These are phyloP conservation scores for Megacollybia platyphylla DNA, from an alignment of 1,284 basidiomycete species.

Conservation along the genomic window DNA sequence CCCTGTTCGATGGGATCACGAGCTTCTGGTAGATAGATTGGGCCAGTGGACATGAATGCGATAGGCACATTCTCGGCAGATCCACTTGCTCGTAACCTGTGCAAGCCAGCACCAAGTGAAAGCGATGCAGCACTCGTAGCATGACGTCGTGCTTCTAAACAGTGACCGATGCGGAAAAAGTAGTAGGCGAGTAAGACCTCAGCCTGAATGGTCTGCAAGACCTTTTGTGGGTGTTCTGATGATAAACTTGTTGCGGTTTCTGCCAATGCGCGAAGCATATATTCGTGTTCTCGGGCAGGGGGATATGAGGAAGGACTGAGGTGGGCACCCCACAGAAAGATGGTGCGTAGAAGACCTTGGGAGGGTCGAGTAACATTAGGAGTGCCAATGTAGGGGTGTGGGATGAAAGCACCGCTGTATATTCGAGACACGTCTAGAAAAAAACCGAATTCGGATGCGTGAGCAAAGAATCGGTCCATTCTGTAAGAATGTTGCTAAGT, in stretches of 20 bases:
- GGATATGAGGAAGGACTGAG: constrained; percentile 8
- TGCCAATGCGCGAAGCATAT: background rate
- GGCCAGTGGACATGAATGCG: constrained; percentile 9
- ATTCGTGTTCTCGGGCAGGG: background rate
- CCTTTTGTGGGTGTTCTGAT: constrained; percentile 23
- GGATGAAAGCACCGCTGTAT: constrained; percentile 19
- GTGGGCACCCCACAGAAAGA: constrained; percentile 38
- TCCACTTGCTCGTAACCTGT: constrained; percentile 21
- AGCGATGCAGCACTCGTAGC: constrained; percentile 25
- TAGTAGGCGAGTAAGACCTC: constrained; percentile 43
- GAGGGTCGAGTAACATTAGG: constrained; percentile 22
- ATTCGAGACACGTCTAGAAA: constrained; percentile 32
- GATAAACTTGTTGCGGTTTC: constrained; percentile 18
- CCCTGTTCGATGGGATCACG: constrained; percentile 33
- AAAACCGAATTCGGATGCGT: constrained; percentile 31
- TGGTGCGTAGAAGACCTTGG: constrained; percentile 30
- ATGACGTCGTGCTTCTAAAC: constrained; percentile 31
- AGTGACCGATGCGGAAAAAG: constrained; percentile 32
- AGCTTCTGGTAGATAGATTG: constrained; percentile 8
- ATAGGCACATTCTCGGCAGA: constrained; percentile 14
- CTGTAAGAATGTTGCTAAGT: constrained; percentile 10
- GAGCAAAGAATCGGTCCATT: constrained; percentile 27
- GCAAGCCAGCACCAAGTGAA: constrained; percentile 24
- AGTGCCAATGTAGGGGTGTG: constrained; percentile 14
- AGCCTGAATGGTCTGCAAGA: constrained; percentile 43